A percentile compares a stretch with the other conserved stretches of the same genome.
Evolutionary conservation across 2,329 filamentous ascomycete genomes (phyloP).

Genomic region (Ceratocystiopsis sp.): DNA sequence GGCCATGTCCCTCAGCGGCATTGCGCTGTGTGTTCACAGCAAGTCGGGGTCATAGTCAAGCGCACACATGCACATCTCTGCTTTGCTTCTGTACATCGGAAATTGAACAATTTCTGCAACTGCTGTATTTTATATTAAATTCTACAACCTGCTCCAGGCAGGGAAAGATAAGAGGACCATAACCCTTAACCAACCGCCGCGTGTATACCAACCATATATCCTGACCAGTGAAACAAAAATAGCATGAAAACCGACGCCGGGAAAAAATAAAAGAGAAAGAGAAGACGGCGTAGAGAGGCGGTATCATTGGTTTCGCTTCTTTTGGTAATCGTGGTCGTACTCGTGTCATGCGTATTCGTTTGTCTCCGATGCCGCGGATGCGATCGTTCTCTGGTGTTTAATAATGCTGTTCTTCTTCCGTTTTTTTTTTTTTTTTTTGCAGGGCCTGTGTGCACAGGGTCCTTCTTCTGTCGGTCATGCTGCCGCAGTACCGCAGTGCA

Average conservation of each 20-base stretch:
- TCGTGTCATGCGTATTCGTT: too few species aligned
- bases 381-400: too few species aligned
- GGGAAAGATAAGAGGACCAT: neutral
- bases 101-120: neutral
- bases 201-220: too few species aligned
- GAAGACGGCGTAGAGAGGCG: neutral
- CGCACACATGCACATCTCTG: neutral
- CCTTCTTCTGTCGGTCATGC: too few species aligned
- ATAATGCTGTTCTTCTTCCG: neutral
- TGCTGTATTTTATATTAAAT: too few species aligned
- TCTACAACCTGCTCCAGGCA: conserved; percentile 2
- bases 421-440: neutral
- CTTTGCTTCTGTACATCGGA: neutral
- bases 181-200: too few species aligned
- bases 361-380: too few species aligned
- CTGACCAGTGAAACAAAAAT: neutral
- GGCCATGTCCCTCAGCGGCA: conserved; percentile 60
- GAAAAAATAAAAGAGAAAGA: neutral
- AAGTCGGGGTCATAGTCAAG: conserved; percentile 20
- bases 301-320: neutral
- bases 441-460: too few species aligned
- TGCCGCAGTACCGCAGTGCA: conserved; percentile 16
- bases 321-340: neutral
- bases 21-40: conserved; percentile 67
- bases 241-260: neutral